phyloP scores from a whole-genome alignment of 163 green algal genomes.

The Scenedesmus sp. region DNA sequence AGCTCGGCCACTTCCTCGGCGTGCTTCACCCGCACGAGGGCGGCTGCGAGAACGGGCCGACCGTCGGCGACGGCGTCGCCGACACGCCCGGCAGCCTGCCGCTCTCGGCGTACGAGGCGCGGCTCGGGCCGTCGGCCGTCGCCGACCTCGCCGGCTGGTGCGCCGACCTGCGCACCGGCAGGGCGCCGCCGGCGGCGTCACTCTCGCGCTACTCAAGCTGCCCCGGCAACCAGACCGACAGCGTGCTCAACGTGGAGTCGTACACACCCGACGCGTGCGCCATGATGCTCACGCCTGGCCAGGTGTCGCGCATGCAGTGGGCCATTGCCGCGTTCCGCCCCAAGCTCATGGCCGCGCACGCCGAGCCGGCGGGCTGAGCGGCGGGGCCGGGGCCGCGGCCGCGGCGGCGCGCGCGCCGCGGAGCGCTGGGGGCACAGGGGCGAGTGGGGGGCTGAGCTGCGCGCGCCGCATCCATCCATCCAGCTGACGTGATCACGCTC shows the following conservation, averaged over 20 bases:
- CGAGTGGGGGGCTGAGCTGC: too few relatives aligned
- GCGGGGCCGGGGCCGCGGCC: too few relatives aligned
- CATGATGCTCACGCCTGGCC: not conserved
- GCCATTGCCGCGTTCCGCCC: slow-evolving; percentile 4
- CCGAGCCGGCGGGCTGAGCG: too few relatives aligned
- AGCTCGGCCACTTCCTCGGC: slow-evolving; percentile 1
- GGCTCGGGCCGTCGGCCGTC: too few relatives aligned
- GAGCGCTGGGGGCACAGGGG: too few relatives aligned
- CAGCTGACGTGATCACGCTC: too few relatives aligned
- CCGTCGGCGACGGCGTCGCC: not conserved
- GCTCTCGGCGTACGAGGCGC: too few relatives aligned
- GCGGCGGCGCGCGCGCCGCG: too few relatives aligned
- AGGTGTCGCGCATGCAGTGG: slow-evolving; percentile 3
- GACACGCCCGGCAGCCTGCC: not conserved
- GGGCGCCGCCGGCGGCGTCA: not conserved
- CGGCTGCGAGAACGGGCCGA: not conserved
- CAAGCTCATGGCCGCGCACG: not conserved
- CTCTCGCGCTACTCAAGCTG: not conserved
- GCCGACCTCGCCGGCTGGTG: not conserved
- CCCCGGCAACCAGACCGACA: slow-evolving; percentile 1
- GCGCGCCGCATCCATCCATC: too few relatives aligned
- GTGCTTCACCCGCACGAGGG: not conserved
- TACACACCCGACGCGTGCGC: not conserved
- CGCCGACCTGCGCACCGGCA: not conserved
- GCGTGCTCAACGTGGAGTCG: slow-evolving; percentile 3